phyloP scores from a whole-genome alignment of 1,139 yeast species.

The Yamadazyma dendronema region DNA sequence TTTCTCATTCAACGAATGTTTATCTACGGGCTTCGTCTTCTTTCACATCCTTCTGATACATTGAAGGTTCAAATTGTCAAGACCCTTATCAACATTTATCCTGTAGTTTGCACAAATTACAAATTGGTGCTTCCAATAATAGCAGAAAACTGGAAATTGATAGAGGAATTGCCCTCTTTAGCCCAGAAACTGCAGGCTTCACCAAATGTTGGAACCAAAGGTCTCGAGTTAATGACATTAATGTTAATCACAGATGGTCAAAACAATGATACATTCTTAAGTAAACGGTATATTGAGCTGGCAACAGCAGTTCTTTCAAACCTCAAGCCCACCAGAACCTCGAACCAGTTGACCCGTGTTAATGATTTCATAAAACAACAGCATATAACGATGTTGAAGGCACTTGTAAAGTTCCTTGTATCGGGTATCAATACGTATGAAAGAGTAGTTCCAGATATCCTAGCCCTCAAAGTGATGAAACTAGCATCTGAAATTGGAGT shows the following conservation, averaged over 20 bases:
- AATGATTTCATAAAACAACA: constrained; percentile 6
- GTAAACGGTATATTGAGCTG: constrained; percentile 35
- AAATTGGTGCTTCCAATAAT: constrained; percentile 62
- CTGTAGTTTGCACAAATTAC: constrained; percentile 62
- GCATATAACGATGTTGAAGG: constrained; percentile 9
- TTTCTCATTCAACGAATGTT: constrained; percentile 58
- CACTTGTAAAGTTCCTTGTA: constrained; percentile 24
- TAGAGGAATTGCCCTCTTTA: constrained; percentile 2
- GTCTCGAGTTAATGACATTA: constrained; percentile 25
- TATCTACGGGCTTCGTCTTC: constrained; percentile 65
- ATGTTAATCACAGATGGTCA: constrained; percentile 29
- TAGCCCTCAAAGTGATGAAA: constrained; percentile 28
- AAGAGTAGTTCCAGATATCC: constrained; percentile 31
- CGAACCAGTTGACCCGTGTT: constrained; percentile 4
- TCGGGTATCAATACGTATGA: constrained; percentile 34
- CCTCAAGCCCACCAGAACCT: constrained; percentile 4
- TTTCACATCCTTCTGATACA: constrained; percentile 64
- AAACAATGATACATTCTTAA: constrained; percentile 30
- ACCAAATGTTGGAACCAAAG: constrained; percentile 9
- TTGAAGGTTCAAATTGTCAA: constrained; percentile 57
- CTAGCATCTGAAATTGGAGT: constrained; percentile 27
- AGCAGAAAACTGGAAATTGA: constrained; percentile 58
- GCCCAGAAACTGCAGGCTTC: neutral
- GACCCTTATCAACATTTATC: constrained; percentile 50
- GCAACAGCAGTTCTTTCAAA: constrained; percentile 23